Evolutionary conservation across 108 stramenopile genomes (phyloP).

Genomic region (Skeletonema marinoi): DNA sequence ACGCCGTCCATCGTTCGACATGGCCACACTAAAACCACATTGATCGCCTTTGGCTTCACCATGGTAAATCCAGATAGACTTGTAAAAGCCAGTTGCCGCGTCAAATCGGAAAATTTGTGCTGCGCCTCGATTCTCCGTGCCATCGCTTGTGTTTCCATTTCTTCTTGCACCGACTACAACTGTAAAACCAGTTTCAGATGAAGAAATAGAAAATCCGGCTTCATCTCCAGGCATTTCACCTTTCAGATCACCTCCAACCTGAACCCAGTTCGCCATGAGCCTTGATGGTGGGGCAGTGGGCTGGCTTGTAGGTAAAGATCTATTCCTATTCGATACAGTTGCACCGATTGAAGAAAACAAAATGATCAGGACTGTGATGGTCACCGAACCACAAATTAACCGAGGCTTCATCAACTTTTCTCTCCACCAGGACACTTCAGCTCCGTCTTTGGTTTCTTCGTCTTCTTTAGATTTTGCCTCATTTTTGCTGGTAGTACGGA

Average conservation of each 20-base stretch:
- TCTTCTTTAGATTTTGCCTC: not conserved
- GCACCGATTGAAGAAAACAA: not conserved
- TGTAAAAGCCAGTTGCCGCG: conserved; percentile 10
- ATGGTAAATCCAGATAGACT: conserved; percentile 22
- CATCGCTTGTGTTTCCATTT: conserved; percentile 14
- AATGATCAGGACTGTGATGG: not conserved
- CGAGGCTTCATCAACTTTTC: not conserved
- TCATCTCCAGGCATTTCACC: conserved; percentile 42
- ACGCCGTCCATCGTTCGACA: conserved; percentile 40
- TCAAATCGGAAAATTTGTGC: conserved; percentile 42
- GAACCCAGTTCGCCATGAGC: conserved; percentile 3
- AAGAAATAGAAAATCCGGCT: conserved; percentile 48
- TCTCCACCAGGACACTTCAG: not conserved
- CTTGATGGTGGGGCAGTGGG: not conserved
- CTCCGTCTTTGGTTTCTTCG: not conserved
- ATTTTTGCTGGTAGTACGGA: not conserved
- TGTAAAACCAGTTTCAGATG: conserved; percentile 35
- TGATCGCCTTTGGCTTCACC: conserved; percentile 50
- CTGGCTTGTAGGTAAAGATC: not conserved
- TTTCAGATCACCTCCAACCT: conserved; percentile 38
- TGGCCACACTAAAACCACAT: conserved; percentile 51
- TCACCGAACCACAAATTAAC: not conserved
- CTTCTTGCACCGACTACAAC: conserved; percentile 41
- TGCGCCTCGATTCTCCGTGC: conserved; percentile 40
- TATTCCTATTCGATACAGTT: not conserved